Base-by-base conservation (phyloP, 768 basidiomycete species). In the Rhodotorula taiwanensis region DNA sequence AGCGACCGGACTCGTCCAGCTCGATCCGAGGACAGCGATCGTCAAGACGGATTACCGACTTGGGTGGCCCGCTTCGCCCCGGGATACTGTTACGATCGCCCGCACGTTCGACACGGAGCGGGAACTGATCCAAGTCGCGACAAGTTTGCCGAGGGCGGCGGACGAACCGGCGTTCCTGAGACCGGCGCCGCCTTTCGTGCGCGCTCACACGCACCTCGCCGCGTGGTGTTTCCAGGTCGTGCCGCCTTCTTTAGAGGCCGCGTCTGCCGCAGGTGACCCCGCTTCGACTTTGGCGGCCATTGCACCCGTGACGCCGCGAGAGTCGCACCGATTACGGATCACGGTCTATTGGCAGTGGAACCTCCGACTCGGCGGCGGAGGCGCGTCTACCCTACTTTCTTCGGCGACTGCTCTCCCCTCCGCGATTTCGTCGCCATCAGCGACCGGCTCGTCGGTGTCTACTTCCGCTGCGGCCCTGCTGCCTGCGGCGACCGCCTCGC, bases 11-110 rank as follows among this genome's bases (percentile, higher is more conserved):
- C 77, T 97, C 44, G 92, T 97, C 76, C 80, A 89, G 77, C 83
- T 94, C 60, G 93, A 95, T 76, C 83, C 83, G 44, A 81, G 82
- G 65, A 94, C 90, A 13, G 79, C 91, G 63, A 86, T 99, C 72
- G 81, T 82, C 27, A 90, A 88, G 78, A 95, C 91, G 0, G 88
- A 90, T 67, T 97, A 89, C 74, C 85, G 85, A 11, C 77, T 99
- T 15, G 94, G 94, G 2, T 99, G 94, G 94, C 94, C 94, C 60
- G 92, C 91, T 60, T 94, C 89, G 73, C 94, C 94, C 6, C 81
- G 94, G 70, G 94, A 99, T 72, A 85, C 91, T 20, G 86, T 99
- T 47, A 94, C 90, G 21, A 93, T 99, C 71, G 88, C 90, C 49
- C 84, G 88, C 63, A 83, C 88, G 42, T 85, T 52, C 52, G n/a